phyloP scores from a whole-genome alignment of 78 protist genomes.

The Speleostelium caveatum region DNA sequence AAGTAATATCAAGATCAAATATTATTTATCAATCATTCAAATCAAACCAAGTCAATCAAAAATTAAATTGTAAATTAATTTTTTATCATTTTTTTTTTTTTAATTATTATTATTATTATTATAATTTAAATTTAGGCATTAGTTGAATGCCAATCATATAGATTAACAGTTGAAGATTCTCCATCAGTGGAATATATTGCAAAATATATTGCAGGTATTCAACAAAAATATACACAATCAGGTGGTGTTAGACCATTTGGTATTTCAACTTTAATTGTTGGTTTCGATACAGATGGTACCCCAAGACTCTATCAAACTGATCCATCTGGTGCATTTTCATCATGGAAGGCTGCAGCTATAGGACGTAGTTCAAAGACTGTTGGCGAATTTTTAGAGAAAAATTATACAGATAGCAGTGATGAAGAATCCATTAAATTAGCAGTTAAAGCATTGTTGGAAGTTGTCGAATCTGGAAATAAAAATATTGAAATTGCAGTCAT shows the following conservation, averaged over 20 bases:
- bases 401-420: conserved; percentile 87
- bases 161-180: conserved; percentile 96
- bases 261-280: conserved; percentile 96
- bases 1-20: conserved; percentile 21
- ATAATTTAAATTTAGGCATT: conserved; percentile 86
- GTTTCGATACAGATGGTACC: conserved; percentile 95
- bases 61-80: background rate
- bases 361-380: conserved; percentile 91
- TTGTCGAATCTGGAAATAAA: conserved; percentile 96
- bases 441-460: conserved; percentile 97
- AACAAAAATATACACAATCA: conserved; percentile 98
- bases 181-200: conserved; percentile 95
- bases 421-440: conserved; percentile 94
- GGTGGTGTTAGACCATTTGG: conserved; percentile 99
- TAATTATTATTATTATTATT: background rate
- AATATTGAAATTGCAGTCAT: conserved; percentile 96
- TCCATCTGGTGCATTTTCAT: conserved; percentile 96
- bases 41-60: background rate
- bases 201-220: conserved; percentile 94
- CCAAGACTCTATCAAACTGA: conserved; percentile 97
- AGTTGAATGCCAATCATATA: conserved; percentile 97
- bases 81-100: background rate
- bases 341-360: conserved; percentile 93
- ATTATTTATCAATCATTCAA: background rate
- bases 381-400: conserved; percentile 96